Base-by-base conservation (phyloP, 768 basidiomycete species). In the Boletus speciosus region DNA sequence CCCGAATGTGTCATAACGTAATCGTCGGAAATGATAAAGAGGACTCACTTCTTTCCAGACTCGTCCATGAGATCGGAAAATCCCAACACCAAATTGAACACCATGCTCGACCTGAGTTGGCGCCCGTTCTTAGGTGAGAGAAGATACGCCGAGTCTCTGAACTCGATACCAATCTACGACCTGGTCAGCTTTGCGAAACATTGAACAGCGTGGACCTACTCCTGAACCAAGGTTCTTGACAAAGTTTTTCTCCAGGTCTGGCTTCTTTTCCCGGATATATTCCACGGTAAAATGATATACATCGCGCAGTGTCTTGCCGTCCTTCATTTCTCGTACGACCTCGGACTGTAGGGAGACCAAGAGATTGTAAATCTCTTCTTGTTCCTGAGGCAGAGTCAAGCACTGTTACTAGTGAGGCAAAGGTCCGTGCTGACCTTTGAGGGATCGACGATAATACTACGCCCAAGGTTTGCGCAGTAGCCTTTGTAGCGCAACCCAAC, bases 391-490 rank as follows among this genome's bases (percentile, higher is more conserved):
- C 3, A 36, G 47, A 40, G 43, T 62, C 38, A 49, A 43, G 9
- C 16, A 32, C 19, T 25, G 49, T 16, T 51, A n/a, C 19, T 11
- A 19, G 34, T 8, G 35, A 39, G 38, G 52, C 16, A 23, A 51
- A 21, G 44, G 34, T 23, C 6, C 10, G 27, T 21, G 38, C 43
- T 55, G 57, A 94, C 93, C 64, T 88, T 85, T 58, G 86, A 86
- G 2, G 96, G 96, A 66, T 96, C 93, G 37, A 98, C 94, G 61
- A 98, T 90, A 72, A 97, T 95, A 2, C 91, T 98, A 41, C 96
- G 81, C 5, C 91, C 94, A 59, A 98, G 82, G 68, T 93, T 96
- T 29, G 90, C 84, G 66, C 93, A 93, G 62, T 99, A 98, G 1
- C 86, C 88, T 65, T 88, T 95, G 73, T 96, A 98, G 27, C 93